These are phyloP conservation scores for Hymenoscyphus linearis DNA, from an alignment of 2,329 filamentous ascomycete species.

Conservation along the genomic window DNA sequence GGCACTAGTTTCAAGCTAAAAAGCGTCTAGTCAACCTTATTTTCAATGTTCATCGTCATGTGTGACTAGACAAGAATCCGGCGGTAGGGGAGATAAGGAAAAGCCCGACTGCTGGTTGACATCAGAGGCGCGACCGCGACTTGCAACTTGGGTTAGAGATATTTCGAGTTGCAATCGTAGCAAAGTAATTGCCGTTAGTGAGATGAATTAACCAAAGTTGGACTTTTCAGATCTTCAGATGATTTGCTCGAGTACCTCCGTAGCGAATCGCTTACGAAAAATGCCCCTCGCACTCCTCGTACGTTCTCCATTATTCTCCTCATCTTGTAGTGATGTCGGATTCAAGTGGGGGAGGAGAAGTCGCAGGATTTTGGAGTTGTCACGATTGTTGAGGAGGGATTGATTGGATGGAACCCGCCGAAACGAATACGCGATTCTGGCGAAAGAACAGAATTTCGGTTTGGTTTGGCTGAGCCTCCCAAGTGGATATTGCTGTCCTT, in stretches of 20 bases:
- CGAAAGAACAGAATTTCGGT: no score
- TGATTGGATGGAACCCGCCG: background rate
- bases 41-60: background rate
- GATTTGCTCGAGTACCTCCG: no score
- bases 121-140: conserved; percentile 14
- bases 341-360: background rate
- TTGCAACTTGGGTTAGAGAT: conserved; percentile 7
- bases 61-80: background rate
- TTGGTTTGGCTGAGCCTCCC: background rate
- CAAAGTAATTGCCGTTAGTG: background rate
- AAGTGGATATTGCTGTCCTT: background rate
- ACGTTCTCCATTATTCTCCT: no score
- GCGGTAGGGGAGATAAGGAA: background rate
- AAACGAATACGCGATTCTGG: background rate
- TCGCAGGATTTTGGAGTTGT: background rate
- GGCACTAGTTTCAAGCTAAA: background rate
- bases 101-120: conserved; percentile 10
- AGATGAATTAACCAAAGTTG: no score
- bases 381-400: background rate
- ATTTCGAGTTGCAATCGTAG: background rate
- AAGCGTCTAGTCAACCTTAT: background rate
- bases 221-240: background rate
- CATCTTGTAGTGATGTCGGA: background rate
- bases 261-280: background rate
- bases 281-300: background rate